These are phyloP conservation scores for Podospora didyma DNA, from an alignment of 495 filamentous ascomycete species.

Conservation along the genomic window DNA sequence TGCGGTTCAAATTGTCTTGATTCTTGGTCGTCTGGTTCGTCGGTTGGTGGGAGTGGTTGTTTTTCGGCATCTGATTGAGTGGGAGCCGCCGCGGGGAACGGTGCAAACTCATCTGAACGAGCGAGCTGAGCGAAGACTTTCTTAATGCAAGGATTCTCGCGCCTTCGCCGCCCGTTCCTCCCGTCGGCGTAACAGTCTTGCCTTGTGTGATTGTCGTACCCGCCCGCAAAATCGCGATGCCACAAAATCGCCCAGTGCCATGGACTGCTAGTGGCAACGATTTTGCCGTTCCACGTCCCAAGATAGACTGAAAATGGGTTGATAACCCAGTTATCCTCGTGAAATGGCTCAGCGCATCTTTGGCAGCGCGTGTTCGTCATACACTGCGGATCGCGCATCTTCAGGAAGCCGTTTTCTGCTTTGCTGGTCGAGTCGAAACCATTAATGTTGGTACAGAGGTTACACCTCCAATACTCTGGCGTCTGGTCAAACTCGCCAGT, in stretches of 20 bases:
- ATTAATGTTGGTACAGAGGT: constrained; percentile 15
- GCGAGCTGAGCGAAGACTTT: constrained; percentile 1
- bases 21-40: background rate
- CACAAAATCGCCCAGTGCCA: constrained; percentile 20
- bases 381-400: constrained; percentile 3
- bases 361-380: constrained; percentile 10
- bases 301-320: constrained; percentile 18
- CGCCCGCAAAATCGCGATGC: constrained; percentile 11
- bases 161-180: constrained; percentile 13
- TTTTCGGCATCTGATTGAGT: no score
- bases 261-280: constrained; percentile 16
- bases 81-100: no score
- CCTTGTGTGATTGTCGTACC: constrained; percentile 5
- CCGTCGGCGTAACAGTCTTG: constrained; percentile 12
- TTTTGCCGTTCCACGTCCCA: constrained; percentile 18
- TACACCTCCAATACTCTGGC: constrained; percentile 17
- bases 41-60: no score
- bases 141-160: constrained; percentile 18
- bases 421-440: constrained; percentile 3
- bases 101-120: no score
- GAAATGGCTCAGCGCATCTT: constrained; percentile 7
- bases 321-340: constrained; percentile 20
- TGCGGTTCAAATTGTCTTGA: background rate
- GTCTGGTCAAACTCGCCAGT: constrained; percentile 22
- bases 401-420: constrained; percentile 14